phyloP scores from a whole-genome alignment of 805 yeast genomes.

The Priceomyces melissophilus region DNA sequence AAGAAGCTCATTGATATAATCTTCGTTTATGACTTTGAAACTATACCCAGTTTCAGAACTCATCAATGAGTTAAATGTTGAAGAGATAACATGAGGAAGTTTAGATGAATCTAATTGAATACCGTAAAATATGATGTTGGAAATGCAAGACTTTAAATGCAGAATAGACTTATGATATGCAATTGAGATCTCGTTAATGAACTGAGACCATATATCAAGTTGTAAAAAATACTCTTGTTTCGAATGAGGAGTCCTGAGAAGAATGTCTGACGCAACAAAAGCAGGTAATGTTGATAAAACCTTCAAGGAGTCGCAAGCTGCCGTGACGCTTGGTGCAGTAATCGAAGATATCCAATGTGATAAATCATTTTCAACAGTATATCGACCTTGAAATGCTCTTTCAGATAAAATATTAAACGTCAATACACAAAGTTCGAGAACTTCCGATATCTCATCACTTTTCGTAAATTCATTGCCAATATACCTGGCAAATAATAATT shows the following conservation, averaged over 20 bases:
- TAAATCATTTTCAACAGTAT: slow-evolving; percentile 11
- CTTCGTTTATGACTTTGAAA: slow-evolving; percentile 17
- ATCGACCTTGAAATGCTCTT: slow-evolving; percentile 2
- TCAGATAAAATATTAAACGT: slow-evolving; percentile 3
- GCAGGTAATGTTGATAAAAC: slow-evolving; percentile 32
- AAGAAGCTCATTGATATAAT: slow-evolving; percentile 19
- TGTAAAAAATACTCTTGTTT: slow-evolving; percentile 30
- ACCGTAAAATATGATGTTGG: slow-evolving; percentile 26
- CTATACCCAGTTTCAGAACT: slow-evolving; percentile 18
- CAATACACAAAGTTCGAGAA: slow-evolving; percentile 4
- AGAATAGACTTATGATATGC: slow-evolving; percentile 18
- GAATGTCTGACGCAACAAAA: slow-evolving; percentile 35
- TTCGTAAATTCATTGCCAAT: background rate
- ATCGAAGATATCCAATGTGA: slow-evolving; percentile 32
- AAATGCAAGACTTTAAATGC: slow-evolving; percentile 17
- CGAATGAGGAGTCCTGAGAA: slow-evolving; percentile 34
- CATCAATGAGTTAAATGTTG: slow-evolving; percentile 16
- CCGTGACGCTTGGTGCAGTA: slow-evolving; percentile 23
- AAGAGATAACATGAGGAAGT: slow-evolving; percentile 16
- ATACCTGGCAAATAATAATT: background rate
- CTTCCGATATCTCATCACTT: background rate
- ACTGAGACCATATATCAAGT: slow-evolving; percentile 33
- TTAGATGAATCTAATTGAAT: slow-evolving; percentile 20
- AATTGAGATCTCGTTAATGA: slow-evolving; percentile 18
- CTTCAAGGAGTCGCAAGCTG: slow-evolving; percentile 30